Base-by-base conservation (phyloP, 192 early-diverging fungal species). In the Coemansia sp. region DNA sequence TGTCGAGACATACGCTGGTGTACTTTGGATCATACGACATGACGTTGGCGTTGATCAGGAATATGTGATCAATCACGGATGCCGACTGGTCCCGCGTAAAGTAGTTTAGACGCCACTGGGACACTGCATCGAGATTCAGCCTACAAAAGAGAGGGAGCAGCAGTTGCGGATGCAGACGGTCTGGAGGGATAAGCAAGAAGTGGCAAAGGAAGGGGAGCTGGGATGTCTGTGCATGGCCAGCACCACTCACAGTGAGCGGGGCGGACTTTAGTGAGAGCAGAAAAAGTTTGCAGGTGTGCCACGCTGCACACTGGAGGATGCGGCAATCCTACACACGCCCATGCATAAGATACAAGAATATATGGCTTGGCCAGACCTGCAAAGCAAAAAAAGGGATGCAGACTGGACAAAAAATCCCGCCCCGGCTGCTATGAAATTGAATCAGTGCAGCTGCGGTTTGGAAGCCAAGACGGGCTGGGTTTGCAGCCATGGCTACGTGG, bases 31-130 rank as follows among this genome's bases (percentile, higher is more conserved):
- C 78, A 64, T 72, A 85, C 14, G 63, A 57, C 83, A 85, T 85
- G 56, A 77, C 53, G 61, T 80, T 79, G 20, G 72, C 75, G 63
- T 85, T 85, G 46, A 75, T 81, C 42, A 85, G 67, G 57, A 82
- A 82, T 25, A 76, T 59, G 56, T 76, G 72, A 71, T 82, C 76
- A 53, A 79, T 73, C 57, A 85, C 80, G 38, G 84, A 77, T 25
- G 75, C 74, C 42, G 77, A 62, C 68, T 78, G 70, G 45, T 79
- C 76, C 37, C 77, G 76, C 12, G 71, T 70, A 73, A 85, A 78
- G 68, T 77, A 79, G 61, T 75, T 72, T 19, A 85, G 70, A 40
- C 78, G 69, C 83, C 83, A 85, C 64, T 85, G 83, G 17, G 83
- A 72, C n/a, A 85, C 78, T 4, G 75, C 83, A 46, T 80, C 78